Evolutionary conservation across 306 rosid genomes (phyloP).

Genomic region (Vigna unguiculata): DNA sequence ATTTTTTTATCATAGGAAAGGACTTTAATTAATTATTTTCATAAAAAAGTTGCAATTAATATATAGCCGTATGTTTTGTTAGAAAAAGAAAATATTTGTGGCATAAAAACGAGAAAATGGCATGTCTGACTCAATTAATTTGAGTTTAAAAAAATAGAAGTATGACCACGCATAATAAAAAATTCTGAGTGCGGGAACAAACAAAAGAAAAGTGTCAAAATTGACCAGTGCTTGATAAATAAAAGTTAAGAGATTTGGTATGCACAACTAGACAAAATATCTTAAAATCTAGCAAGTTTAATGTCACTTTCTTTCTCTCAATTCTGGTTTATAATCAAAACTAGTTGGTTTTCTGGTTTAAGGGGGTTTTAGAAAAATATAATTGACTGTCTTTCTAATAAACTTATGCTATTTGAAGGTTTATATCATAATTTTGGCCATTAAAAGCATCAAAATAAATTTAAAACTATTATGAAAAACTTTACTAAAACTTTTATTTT

Average conservation of each 20-base stretch:
- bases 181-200: neutral
- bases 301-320: constrained; percentile 1
- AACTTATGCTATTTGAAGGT: neutral
- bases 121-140: neutral
- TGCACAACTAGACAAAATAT: neutral
- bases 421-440: no score
- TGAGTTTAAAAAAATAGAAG: neutral
- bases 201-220: constrained; percentile 1
- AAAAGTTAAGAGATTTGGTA: neutral
- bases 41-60: neutral
- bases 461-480: no score
- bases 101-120: neutral
- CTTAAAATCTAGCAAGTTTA: neutral
- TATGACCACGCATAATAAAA: neutral
- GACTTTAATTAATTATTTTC: neutral
- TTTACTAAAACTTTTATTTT: no score
- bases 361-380: neutral
- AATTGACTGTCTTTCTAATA: no score
- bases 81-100: neutral
- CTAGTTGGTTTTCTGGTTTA: neutral
- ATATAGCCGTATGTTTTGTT: neutral
- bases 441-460: no score
- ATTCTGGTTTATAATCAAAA: neutral
- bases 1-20: neutral
- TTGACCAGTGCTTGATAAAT: neutral